These are phyloP conservation scores for Botrytis fragariae DNA, from an alignment of 2,329 filamentous ascomycete genomes.

Conservation along the genomic window DNA sequence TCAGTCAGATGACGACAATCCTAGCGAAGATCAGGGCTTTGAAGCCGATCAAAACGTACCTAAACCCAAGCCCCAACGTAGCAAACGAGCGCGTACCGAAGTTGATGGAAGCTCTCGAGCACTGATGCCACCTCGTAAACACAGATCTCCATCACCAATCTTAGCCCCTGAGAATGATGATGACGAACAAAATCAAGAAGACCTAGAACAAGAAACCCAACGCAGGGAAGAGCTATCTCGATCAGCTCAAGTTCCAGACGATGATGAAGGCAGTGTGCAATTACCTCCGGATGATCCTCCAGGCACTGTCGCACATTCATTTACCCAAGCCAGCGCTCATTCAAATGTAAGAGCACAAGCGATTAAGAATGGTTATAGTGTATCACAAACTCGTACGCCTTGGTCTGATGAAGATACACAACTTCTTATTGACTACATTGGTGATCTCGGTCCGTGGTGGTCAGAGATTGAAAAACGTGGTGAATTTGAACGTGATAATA, in stretches of 20 bases:
- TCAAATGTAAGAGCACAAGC: background rate
- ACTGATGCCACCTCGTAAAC: background rate
- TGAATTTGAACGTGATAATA: constrained; percentile 34
- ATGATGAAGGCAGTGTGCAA: background rate
- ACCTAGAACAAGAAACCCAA: background rate
- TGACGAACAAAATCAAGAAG: background rate
- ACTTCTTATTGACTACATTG: constrained; percentile 50
- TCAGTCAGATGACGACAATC: background rate
- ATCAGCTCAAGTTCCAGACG: background rate
- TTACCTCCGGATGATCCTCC: background rate
- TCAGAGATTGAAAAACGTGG: constrained; percentile 44
- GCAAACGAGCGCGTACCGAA: background rate
- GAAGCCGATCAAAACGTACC: constrained; percentile 27
- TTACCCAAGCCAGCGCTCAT: background rate
- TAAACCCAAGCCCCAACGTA: background rate
- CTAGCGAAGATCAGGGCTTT: constrained; percentile 31
- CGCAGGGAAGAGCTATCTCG: background rate
- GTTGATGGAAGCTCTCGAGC: background rate
- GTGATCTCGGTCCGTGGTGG: constrained; percentile 46
- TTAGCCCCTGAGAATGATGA: background rate
- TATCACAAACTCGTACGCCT: constrained; percentile 25
- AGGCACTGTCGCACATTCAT: background rate
- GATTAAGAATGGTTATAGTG: background rate
- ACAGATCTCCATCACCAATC: background rate
- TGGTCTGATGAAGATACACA: constrained; percentile 44